A percentile compares a stretch with the other conserved stretches of the same genome.
phyloP scores from a whole-genome alignment of 2,329 filamentous ascomycete species.

The Aspergillus flavus region DNA sequence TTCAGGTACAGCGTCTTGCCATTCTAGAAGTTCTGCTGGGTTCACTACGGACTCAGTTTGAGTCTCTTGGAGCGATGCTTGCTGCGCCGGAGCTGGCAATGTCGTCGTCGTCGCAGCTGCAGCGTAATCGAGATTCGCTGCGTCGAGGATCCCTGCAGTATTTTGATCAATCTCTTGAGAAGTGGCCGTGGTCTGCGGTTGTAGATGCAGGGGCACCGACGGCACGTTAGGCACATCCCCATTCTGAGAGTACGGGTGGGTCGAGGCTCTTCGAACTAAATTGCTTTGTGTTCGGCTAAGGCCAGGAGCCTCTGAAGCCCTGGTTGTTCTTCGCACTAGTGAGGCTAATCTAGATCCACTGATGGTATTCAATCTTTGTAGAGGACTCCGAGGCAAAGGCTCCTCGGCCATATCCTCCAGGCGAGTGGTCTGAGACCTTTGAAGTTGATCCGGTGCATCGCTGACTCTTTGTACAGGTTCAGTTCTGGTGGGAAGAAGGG shows the following conservation, averaged over 20 bases:
- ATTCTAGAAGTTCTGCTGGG: slow-evolving; percentile 7
- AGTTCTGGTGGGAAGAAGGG: slow-evolving; percentile 33
- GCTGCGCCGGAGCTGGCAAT: neutral
- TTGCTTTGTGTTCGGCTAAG: slow-evolving; percentile 16
- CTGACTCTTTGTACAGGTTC: slow-evolving; percentile 18
- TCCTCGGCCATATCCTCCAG: slow-evolving; percentile 26
- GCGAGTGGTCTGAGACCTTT: slow-evolving; percentile 29
- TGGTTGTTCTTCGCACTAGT: slow-evolving; percentile 22
- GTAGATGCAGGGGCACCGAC: neutral
- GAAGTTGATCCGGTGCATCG: slow-evolving; percentile 18
- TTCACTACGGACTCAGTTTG: slow-evolving; percentile 1
- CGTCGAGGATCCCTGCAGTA: too few species aligned
- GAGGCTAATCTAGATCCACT: slow-evolving; percentile 21
- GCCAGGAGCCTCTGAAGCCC: slow-evolving; percentile 19
- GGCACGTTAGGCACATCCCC: slow-evolving; percentile 8
- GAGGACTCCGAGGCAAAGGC: slow-evolving; percentile 25
- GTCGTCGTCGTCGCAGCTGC: neutral
- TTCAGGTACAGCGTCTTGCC: slow-evolving; percentile 16
- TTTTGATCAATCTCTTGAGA: neutral
- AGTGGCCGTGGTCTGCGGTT: neutral
- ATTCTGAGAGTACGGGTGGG: slow-evolving; percentile 6
- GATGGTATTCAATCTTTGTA: slow-evolving; percentile 34
- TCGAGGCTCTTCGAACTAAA: slow-evolving; percentile 15
- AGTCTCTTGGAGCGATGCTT: neutral
- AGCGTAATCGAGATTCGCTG: neutral